These are phyloP conservation scores for Epichloe uncinata DNA, from an alignment of 2,329 filamentous ascomycete species.

Conservation along the genomic window DNA sequence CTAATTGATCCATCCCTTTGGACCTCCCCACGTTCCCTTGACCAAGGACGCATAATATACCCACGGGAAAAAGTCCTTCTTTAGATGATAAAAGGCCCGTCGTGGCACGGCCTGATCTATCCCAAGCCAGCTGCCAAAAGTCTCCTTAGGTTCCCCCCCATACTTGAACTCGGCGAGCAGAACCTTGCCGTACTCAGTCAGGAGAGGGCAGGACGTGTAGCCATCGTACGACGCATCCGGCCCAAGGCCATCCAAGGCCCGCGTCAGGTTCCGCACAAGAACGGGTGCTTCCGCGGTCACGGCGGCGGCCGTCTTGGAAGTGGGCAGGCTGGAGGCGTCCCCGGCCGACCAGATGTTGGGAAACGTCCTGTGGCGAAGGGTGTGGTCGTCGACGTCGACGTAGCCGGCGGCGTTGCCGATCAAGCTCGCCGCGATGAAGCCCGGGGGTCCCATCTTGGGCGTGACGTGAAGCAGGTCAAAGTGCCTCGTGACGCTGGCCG, in stretches of 20 bases:
- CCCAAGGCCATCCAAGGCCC: constrained; percentile 30
- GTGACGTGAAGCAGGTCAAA: constrained; percentile 42
- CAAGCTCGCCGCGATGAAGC: constrained; percentile 37
- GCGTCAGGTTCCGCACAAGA: constrained; percentile 34
- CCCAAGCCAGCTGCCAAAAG: constrained; percentile 39
- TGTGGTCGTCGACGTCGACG: constrained; percentile 43
- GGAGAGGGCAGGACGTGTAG: constrained; percentile 41
- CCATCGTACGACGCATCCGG: constrained; percentile 35
- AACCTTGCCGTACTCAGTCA: constrained; percentile 47
- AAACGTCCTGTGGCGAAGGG: constrained; percentile 38
- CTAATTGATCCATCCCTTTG: constrained; percentile 34
- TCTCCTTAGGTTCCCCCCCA: constrained; percentile 50
- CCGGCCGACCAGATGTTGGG: constrained; percentile 45
- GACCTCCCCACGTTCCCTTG: constrained; percentile 49
- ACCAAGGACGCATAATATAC: constrained; percentile 48
- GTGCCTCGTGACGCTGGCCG: constrained; percentile 32
- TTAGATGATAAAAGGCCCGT: constrained; percentile 45
- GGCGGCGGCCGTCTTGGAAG: constrained; percentile 41
- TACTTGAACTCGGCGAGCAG: constrained; percentile 55
- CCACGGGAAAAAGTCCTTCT: constrained; percentile 57
- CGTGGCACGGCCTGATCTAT: constrained; percentile 44
- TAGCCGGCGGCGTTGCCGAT: constrained; percentile 42
- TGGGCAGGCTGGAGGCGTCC: constrained; percentile 46
- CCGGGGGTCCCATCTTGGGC: constrained; percentile 44
- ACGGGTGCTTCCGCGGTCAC: constrained; percentile 38